A percentile compares a stretch with the other conserved stretches of the same genome.
Evolutionary conservation across 306 rosid genomes (phyloP).

Genomic region (Cucumis sativus): Cucumber_9930_V3 NC_026657.2:14853501-14854000

Average conservation of each 20-base stretch:
- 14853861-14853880: slow-evolving; percentile 98
- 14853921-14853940: slow-evolving; percentile 13
- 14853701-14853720: neutral
- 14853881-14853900: slow-evolving; percentile 12
- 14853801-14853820: slow-evolving; percentile 91
- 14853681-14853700: neutral
- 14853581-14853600: neutral
- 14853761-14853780: slow-evolving; percentile 96
- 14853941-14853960: neutral
- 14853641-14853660: slow-evolving; percentile 96
- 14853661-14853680: slow-evolving; percentile 12
- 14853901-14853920: neutral
- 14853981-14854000: neutral
- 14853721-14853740: slow-evolving; percentile 51
- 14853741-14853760: slow-evolving; percentile 99
- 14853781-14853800: slow-evolving; percentile 93
- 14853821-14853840: slow-evolving; percentile 99
- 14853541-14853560: neutral
- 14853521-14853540: neutral
- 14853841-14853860: slow-evolving; percentile 86
- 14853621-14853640: slow-evolving; percentile 87
- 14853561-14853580: neutral
- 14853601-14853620: slow-evolving; percentile 59
- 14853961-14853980: neutral
- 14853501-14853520: neutral